Evolutionary conservation across 805 yeast genomes (phyloP).

Genomic region (Kodamaea kaohsiungensis): DNA sequence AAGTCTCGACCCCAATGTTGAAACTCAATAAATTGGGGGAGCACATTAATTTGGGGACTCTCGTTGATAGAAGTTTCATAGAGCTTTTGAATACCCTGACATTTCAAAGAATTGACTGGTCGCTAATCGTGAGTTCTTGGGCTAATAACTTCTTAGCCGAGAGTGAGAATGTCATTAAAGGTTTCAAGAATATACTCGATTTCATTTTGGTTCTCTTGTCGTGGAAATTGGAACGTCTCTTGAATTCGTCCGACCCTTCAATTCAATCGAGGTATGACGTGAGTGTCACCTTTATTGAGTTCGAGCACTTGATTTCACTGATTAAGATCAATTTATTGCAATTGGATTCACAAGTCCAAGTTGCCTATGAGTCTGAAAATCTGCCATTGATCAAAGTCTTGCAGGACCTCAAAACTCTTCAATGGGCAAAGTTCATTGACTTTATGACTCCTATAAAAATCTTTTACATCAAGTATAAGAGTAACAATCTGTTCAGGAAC

Average conservation of each 20-base stretch:
- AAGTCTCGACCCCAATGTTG: slow-evolving; percentile 17
- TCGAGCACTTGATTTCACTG: slow-evolving; percentile 16
- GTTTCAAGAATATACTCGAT: slow-evolving; percentile 24
- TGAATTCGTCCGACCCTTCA: slow-evolving; percentile 21
- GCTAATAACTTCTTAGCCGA: slow-evolving; percentile 19
- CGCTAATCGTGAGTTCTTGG: slow-evolving; percentile 21
- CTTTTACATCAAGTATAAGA: slow-evolving; percentile 32
- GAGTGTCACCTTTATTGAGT: slow-evolving; percentile 22
- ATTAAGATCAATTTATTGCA: slow-evolving; percentile 1
- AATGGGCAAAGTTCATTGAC: slow-evolving; percentile 32
- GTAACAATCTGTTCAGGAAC: slow-evolving; percentile 20
- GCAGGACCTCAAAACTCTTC: slow-evolving; percentile 22
- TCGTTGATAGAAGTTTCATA: slow-evolving; percentile 9
- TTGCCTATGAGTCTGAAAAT: slow-evolving; percentile 6
- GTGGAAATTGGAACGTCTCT: slow-evolving; percentile 38
- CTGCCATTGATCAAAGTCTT: slow-evolving; percentile 20
- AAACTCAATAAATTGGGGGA: slow-evolving; percentile 30
- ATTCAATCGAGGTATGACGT: slow-evolving; percentile 25
- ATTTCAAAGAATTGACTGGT: slow-evolving; percentile 22
- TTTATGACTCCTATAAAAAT: slow-evolving; percentile 32
- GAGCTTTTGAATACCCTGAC: slow-evolving; percentile 11
- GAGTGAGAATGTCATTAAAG: slow-evolving; percentile 13
- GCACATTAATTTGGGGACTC: slow-evolving; percentile 18
- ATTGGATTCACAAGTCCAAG: slow-evolving; percentile 5
- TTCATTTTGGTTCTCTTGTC: slow-evolving; percentile 28